Evolutionary conservation across 768 basidiomycete species (phyloP), one percentile per base, ranked within the genome.

Genomic region (Pulveroboletus sp.): DNA sequence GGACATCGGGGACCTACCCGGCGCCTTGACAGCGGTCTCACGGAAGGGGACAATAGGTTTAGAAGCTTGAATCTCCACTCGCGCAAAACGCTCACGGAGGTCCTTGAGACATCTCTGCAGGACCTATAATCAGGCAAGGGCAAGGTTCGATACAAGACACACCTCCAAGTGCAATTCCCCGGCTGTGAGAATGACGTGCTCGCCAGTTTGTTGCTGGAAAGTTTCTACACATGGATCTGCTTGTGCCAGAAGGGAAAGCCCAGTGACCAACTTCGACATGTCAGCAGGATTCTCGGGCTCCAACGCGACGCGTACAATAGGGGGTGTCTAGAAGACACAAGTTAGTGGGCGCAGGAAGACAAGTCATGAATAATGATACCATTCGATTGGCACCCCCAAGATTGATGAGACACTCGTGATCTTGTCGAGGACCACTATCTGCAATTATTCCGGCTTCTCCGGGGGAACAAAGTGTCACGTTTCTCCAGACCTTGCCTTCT

Each of bases 191-290:
- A 99, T 96, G 48, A 99, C 96, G 66, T 96, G 88, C 66, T 99
- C 96, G 27, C 96, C 96, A 0, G 94, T 96, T 60, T 91, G 82
- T 68, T 98, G 96, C 57, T 97, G 93, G 66, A 97, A 93, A 0
- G 90, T 94, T 64, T 98, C 93, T 5, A 95, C 94, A 56, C 93
- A 98, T 1, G 96, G 95, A 71, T 98, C 96, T 5, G 93, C 86
- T 63, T 97, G 94, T 57, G 86, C 88, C 29, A 99, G 80, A 12
- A 98, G 73, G 56, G 87, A 89, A 47, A 99, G 73, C 1, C 96
- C 96, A 31, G 77, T 78, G 38, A 98, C 78, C 20, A 99, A 76
- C 64, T 90, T 93, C 2, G 83, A 85, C 82, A 98, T 88, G 62
- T 98, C 92, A 7, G 83, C 83, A 14, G 85, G 89, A 34, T 79